Conservation (phyloP, 768 basidiomycete genomes). For the Galerina sulciceps region DNA sequence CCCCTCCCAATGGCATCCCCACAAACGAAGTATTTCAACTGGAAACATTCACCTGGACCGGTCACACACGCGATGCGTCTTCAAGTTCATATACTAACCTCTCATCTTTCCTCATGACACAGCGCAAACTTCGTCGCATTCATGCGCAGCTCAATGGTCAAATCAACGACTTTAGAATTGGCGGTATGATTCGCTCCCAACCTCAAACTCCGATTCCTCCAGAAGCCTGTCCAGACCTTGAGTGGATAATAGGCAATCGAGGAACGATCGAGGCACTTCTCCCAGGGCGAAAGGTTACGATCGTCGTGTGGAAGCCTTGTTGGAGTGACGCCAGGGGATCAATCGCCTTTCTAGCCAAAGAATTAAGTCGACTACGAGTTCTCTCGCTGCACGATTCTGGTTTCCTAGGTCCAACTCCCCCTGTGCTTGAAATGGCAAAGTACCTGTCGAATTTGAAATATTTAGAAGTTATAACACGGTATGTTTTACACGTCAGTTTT, state of each 20-base stretch:
- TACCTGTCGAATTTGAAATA: not conserved
- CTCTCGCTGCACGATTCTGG: slow-evolving; percentile 1
- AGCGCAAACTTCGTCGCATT: not conserved
- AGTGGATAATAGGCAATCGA: slow-evolving; percentile 1
- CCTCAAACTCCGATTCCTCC: not conserved
- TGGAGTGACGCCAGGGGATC: not conserved
- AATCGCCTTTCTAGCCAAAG: not conserved
- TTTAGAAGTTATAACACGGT: slow-evolving; percentile 5
- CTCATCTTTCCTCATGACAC: not conserved
- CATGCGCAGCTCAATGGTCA: not conserved
- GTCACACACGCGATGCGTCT: not conserved
- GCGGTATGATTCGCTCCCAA: not conserved
- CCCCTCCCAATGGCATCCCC: not conserved
- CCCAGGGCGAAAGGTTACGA: not conserved
- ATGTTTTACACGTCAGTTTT: not conserved
- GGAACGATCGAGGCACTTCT: slow-evolving; percentile 2
- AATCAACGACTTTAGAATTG: not conserved
- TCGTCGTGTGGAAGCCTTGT: not conserved
- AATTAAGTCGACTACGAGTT: not conserved
- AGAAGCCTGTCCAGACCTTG: not conserved
- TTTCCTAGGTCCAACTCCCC: not conserved
- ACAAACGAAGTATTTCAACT: not conserved
- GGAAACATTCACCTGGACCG: slow-evolving; percentile 3
- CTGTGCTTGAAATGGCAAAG: not conserved
- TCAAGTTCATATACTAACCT: not conserved